Percentiles rank a stretch among this genome's conserved stretches.
Conservation (phyloP, 192 early-diverging fungal genomes). For the Umbelopsis sp. region DNA sequence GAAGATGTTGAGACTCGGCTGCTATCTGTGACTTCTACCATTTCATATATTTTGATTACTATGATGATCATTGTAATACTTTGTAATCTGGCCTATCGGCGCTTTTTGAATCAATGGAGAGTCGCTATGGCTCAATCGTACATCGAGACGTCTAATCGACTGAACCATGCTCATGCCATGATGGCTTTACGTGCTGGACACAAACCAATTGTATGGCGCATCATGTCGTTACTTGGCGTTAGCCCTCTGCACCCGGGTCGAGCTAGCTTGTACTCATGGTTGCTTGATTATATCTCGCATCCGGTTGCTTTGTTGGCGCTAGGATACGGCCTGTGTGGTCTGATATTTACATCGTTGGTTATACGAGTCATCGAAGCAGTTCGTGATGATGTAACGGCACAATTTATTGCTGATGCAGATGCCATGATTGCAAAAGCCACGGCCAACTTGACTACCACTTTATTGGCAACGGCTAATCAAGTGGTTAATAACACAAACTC, state of each 20-base stretch:
- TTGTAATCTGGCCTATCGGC: neutral
- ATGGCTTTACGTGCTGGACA: slow-evolving; percentile 6
- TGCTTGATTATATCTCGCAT: slow-evolving; percentile 7
- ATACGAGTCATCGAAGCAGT: neutral
- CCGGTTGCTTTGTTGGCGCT: slow-evolving; percentile 9
- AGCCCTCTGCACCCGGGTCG: neutral
- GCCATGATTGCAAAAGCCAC: neutral
- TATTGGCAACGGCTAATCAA: neutral
- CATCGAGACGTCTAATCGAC: neutral
- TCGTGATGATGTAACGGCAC: neutral
- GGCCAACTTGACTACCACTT: neutral
- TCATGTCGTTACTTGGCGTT: slow-evolving; percentile 5
- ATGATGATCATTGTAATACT: neutral
- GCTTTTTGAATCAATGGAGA: neutral
- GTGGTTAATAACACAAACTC: neutral
- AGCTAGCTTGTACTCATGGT: neutral
- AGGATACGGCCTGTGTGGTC: neutral
- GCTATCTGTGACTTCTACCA: neutral
- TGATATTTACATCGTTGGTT: neutral
- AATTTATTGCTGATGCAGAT: neutral
- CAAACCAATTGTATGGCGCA: slow-evolving; percentile 8
- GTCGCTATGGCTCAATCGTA: neutral
- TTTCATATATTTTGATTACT: neutral
- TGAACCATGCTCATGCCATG: slow-evolving; percentile 12
- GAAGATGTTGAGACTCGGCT: neutral